Percentiles rank a stretch among this genome's conserved stretches.
These are phyloP conservation scores for Quercus ilex DNA, from an alignment of 306 rosid species.

Conservation along the genomic window DNA sequence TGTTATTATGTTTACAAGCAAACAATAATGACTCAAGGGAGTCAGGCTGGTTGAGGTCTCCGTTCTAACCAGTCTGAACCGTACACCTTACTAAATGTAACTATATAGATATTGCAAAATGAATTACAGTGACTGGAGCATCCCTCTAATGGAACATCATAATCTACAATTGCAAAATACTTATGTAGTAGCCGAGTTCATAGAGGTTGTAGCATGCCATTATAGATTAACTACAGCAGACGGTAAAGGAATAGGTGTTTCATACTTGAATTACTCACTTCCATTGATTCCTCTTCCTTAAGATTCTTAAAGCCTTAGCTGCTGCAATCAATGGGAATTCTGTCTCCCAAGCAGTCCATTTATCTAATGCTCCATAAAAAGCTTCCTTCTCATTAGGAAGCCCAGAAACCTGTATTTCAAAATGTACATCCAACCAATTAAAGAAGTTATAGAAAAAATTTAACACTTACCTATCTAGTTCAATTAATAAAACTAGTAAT, in stretches of 20 bases:
- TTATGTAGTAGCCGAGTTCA: not conserved
- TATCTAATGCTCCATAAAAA: conserved; percentile 85
- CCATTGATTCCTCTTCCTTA: conserved; percentile 70
- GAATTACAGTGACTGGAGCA: not conserved
- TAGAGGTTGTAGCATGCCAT: not conserved
- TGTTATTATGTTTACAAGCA: not conserved
- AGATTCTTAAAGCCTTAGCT: conserved; percentile 71
- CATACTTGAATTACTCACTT: conserved; percentile 72
- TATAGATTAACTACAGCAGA: not conserved
- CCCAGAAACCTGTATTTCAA: conserved; percentile 49
- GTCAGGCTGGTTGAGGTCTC: not conserved
- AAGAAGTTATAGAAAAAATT: conserved; percentile 1
- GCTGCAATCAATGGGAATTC: conserved; percentile 90
- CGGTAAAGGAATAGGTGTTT: not conserved
- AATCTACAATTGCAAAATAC: not conserved
- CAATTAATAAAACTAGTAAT: not conserved
- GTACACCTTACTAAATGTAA: not conserved
- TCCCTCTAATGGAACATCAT: not conserved
- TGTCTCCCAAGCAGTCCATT: conserved; percentile 94
- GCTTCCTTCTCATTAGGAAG: conserved; percentile 85
- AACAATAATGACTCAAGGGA: not conserved
- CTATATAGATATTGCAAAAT: not conserved
- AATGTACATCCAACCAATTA: conserved; percentile 5
- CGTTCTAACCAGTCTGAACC: not conserved
- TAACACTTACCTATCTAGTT: not conserved